Percentiles rank a stretch among this genome's conserved stretches.
phyloP scores from a whole-genome alignment of 345 rosid species.

The Eucalyptus marginata region DNA sequence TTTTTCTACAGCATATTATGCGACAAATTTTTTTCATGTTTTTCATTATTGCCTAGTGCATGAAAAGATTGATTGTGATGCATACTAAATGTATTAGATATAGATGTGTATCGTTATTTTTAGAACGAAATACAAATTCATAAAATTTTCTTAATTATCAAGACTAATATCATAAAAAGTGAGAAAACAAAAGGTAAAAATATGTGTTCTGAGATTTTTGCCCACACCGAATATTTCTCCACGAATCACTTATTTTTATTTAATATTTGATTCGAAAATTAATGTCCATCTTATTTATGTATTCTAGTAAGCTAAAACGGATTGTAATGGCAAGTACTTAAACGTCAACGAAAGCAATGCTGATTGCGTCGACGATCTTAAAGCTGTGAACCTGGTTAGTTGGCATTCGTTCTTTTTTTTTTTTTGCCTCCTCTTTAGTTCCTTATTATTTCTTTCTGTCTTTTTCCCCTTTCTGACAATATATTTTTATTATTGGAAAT shows the following conservation, averaged over 20 bases:
- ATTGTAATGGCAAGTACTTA: slow-evolving; percentile 1
- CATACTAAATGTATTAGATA: too few relatives aligned
- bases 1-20: accelerated
- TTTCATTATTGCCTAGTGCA: too few relatives aligned
- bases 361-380: background rate
- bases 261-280: background rate
- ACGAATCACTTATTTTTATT: background rate
- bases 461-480: background rate
- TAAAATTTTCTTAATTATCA: background rate
- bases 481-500: background rate
- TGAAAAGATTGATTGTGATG: background rate
- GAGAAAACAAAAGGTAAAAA: background rate
- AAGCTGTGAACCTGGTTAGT: background rate
- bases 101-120: background rate
- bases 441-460: too few relatives aligned
- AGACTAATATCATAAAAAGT: background rate
- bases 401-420: background rate
- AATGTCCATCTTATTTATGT: background rate
- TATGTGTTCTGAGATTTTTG: background rate
- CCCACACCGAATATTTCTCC: background rate
- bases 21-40: too few relatives aligned
- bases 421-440: too few relatives aligned
- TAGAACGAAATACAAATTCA: background rate
- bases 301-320: background rate
- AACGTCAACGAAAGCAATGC: background rate